phyloP scores from a whole-genome alignment of 2,329 filamentous ascomycete genomes.

The Clathrospora elynae region DNA sequence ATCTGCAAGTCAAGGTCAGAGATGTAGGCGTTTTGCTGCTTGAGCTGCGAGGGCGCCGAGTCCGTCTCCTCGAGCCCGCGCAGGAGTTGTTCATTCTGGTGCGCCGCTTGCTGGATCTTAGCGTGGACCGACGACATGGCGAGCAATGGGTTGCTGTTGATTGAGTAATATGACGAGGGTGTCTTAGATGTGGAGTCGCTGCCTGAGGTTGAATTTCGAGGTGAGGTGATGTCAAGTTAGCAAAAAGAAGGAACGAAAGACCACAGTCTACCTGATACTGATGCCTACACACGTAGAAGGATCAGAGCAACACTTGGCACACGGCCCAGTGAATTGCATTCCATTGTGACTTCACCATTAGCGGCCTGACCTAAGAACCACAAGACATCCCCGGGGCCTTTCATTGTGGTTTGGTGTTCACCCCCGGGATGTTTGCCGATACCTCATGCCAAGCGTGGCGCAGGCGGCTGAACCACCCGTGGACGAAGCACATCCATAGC shows the following conservation, averaged over 20 bases:
- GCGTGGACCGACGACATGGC: conserved; percentile 31
- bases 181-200: too few species aligned
- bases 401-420: conserved; percentile 7
- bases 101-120: conserved; percentile 35
- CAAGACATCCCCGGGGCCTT: neutral
- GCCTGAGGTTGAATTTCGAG: too few species aligned
- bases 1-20: conserved; percentile 35
- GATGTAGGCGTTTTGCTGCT: conserved; percentile 40
- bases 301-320: conserved; percentile 10
- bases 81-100: conserved; percentile 34
- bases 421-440: neutral
- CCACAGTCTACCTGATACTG: conserved; percentile 6
- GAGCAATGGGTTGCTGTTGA: neutral
- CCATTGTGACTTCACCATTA: conserved; percentile 12
- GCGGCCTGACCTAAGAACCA: conserved; percentile 17
- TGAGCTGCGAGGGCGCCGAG: conserved; percentile 36
- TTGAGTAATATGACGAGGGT: neutral
- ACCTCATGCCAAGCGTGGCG: conserved; percentile 16
- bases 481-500: neutral
- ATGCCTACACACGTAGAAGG: neutral
- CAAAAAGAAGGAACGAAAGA: neutral
- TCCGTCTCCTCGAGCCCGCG: conserved; percentile 37
- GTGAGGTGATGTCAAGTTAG: too few species aligned
- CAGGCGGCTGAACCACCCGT: conserved; percentile 3
- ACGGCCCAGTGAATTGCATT: conserved; percentile 11